Conservation (phyloP, 2,329 filamentous ascomycete species). For the Aspergillus versicolor region DNA sequence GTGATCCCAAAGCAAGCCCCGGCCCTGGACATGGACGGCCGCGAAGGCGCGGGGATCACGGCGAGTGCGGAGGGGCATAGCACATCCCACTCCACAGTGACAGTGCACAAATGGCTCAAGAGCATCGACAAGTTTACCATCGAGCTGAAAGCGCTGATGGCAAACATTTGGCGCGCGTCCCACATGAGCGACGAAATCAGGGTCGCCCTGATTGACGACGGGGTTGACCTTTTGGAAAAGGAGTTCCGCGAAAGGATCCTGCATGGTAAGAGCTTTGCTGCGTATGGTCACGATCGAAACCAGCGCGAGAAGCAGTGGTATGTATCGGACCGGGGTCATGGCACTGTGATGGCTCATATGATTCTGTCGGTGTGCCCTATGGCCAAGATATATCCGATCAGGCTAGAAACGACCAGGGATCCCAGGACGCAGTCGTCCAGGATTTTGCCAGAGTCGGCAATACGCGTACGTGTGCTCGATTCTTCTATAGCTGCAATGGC, state of each 20-base stretch:
- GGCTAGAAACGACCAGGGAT: background rate
- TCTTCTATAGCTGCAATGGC: no score
- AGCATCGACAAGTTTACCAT: background rate
- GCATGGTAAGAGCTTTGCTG: background rate
- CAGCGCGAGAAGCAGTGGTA: background rate
- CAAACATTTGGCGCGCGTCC: background rate
- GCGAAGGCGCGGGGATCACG: background rate
- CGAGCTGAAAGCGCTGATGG: background rate
- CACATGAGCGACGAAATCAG: background rate
- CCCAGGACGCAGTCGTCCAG: background rate
- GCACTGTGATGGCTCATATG: background rate
- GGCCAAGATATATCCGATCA: background rate
- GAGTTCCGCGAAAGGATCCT: background rate
- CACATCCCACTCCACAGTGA: background rate
- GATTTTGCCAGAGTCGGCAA: background rate
- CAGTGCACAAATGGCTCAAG: background rate
- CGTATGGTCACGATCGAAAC: background rate
- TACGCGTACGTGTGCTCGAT: background rate
- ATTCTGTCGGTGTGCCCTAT: background rate
- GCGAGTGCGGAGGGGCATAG: background rate
- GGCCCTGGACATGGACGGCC: no score
- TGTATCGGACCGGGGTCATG: background rate
- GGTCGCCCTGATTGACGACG: background rate
- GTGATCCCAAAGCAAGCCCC: no score
- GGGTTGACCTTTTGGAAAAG: background rate